Evolutionary conservation across 371 early-diverging fungal genomes (phyloP).

Genomic region (Apophysomyces sp.): DNA sequence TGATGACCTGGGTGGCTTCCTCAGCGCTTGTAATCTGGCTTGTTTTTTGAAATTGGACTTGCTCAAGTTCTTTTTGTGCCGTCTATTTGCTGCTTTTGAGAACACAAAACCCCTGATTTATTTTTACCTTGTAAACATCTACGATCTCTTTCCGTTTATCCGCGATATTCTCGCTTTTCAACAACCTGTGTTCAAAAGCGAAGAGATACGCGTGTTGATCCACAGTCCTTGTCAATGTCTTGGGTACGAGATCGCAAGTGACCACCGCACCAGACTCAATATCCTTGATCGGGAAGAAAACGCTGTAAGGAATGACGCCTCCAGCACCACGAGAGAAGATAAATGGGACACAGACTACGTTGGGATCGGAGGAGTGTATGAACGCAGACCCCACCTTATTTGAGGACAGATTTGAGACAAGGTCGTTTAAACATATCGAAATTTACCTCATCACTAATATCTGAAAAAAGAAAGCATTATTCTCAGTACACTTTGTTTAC

Average conservation of each 20-base stretch:
- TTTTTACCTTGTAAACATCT: constrained; percentile 27
- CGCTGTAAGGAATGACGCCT: constrained; percentile 59
- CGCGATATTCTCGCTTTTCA: constrained; percentile 19
- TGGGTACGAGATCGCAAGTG: constrained; percentile 53
- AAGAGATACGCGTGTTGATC: constrained; percentile 51
- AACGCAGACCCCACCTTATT: constrained; percentile 65
- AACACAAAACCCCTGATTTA: neutral
- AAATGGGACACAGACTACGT: constrained; percentile 55
- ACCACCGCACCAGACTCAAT: constrained; percentile 48
- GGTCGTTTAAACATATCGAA: neutral
- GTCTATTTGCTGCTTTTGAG: neutral
- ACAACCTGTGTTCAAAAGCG: constrained; percentile 40
- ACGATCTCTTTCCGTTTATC: constrained; percentile 26
- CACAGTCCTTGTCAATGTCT: constrained; percentile 27
- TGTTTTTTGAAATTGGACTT: neutral
- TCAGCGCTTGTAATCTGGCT: constrained; percentile 2
- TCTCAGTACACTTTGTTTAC: neutral
- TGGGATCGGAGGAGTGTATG: constrained; percentile 54
- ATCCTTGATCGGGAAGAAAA: constrained; percentile 58
- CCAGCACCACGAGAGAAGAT: constrained; percentile 56
- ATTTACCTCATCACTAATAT: constrained; percentile 29
- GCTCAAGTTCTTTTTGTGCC: neutral
- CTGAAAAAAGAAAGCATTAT: neutral
- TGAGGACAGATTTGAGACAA: constrained; percentile 1
- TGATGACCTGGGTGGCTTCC: constrained; percentile 3